Base-by-base conservation (phyloP, 176 grass and related monocot species). In the barley (Hordeum vulgare) region DNA sequence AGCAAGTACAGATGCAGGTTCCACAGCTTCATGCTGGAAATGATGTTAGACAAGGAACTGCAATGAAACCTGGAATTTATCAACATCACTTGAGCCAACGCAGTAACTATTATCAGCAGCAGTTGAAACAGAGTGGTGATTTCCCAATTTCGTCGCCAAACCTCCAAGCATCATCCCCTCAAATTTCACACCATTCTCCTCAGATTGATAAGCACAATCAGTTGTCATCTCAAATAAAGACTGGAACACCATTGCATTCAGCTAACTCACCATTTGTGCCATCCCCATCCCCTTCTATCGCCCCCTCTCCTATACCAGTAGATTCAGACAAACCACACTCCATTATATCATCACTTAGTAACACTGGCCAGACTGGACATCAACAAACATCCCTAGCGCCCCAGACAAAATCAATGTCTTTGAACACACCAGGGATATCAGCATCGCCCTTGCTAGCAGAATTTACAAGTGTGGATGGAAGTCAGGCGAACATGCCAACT, bases 401-500 rank as follows among this genome's bases (percentile, higher is more conserved):
- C 72, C 94, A 92, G 35, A 64, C 76, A 68, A 90, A 92, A 86
- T 93, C 92, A 24, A 91, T 97, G 71, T 84, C 92, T 15, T 90
- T 97, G 70, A 91, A 87, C 83, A 97, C 95, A 76, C 93, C 96
- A 57, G 96, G 93, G 42, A 96, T 99, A 80, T 99, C 96, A 35
- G 87, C 93, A 17, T 99, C 96, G 4, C 96, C 96, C 27, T 94
- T 99, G 71, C 78, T 99, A 36, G 91, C 93, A 80, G 96, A 99
- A 89, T 99, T 92, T 81, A 79, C 87, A 21, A 88, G 77, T 86
- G 85, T 84, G 63, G 96, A 99, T 88, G 93, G 83, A 83, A 90
- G 75, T 80, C 93, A 94, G 74, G 81, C 78, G 58, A 96, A 81
- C 39, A n/a, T 90, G 79, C 80, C 89, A 83, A 89, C 80, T 86